phyloP scores from a whole-genome alignment of 495 filamentous ascomycete species.

The Ramalina intermedia region DNA sequence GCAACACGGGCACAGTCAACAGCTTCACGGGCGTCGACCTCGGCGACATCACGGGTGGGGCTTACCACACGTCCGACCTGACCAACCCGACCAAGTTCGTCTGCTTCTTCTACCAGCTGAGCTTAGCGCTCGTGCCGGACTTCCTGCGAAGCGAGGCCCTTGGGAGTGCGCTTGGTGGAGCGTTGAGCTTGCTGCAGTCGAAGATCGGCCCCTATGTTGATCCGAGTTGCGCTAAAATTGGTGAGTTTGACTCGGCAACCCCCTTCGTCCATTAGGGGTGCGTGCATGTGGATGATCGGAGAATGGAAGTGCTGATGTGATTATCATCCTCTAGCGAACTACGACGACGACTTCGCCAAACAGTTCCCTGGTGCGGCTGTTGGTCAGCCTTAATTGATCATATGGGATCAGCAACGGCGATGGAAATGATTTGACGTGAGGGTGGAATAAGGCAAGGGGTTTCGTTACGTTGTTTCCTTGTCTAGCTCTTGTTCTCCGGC shows the following conservation, averaged over 20 bases:
- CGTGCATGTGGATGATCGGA: too few species aligned
- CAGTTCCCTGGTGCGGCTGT: conserved; percentile 11
- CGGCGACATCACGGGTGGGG: conserved; percentile 35
- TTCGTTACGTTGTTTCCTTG: too few species aligned
- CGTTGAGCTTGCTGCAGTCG: conserved; percentile 8
- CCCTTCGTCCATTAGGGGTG: too few species aligned
- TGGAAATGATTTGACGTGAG: too few species aligned
- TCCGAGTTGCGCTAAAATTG: conserved; percentile 8
- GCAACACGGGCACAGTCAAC: conserved; percentile 41
- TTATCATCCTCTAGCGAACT: neutral
- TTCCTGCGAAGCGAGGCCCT: conserved; percentile 16
- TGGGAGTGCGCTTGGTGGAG: conserved; percentile 1
- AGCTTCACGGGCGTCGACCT: conserved; percentile 38
- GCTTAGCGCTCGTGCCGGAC: conserved; percentile 31
- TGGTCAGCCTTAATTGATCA: neutral
- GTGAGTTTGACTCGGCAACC: neutral
- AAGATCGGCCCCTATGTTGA: conserved; percentile 6
- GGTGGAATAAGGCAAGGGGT: too few species aligned
- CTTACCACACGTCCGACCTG: conserved; percentile 26
- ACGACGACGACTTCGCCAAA: conserved; percentile 7
- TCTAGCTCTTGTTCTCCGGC: too few species aligned
- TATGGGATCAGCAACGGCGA: too few species aligned
- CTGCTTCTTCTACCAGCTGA: conserved; percentile 32
- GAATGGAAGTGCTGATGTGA: neutral
- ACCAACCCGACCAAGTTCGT: conserved; percentile 30